These are phyloP conservation scores for Rauvolfia tetraphylla DNA, from an alignment of 257 asterid genomes.

Conservation along the genomic window DNA sequence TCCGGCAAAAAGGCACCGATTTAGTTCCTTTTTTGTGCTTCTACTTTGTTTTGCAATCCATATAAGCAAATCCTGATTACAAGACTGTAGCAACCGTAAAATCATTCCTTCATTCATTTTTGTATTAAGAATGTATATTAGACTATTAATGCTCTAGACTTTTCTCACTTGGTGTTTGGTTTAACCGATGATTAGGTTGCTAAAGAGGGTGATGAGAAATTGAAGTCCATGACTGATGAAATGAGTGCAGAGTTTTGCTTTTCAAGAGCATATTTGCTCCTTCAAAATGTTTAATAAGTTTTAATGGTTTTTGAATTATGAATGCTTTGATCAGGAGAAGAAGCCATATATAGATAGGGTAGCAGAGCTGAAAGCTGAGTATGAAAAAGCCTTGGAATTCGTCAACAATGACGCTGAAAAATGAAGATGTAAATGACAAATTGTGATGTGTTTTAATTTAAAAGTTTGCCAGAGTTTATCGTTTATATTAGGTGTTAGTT, in stretches of 20 bases:
- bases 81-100: slow-evolving; percentile 54
- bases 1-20: too few species aligned
- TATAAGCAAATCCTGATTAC: slow-evolving; percentile 68
- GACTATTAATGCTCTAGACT: neutral
- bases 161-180: neutral
- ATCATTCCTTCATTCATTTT: neutral
- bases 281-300: neutral
- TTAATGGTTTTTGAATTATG: neutral
- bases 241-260: slow-evolving; percentile 26
- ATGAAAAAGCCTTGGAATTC: slow-evolving; percentile 35
- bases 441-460: neutral
- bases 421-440: neutral
- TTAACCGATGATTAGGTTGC: slow-evolving; percentile 47
- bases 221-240: slow-evolving; percentile 48
- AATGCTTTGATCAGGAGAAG: slow-evolving; percentile 45
- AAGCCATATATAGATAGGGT: slow-evolving; percentile 59
- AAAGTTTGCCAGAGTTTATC: neutral
- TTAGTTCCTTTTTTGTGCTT: too few species aligned
- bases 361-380: slow-evolving; percentile 74
- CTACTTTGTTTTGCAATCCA: too few species aligned
- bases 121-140: neutral
- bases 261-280: neutral
- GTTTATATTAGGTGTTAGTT: neutral
- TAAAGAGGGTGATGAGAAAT: slow-evolving; percentile 46
- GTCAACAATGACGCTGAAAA: slow-evolving; percentile 17